Conservation (phyloP, 768 basidiomycete genomes). For the Pisolithus microcarpus region DNA sequence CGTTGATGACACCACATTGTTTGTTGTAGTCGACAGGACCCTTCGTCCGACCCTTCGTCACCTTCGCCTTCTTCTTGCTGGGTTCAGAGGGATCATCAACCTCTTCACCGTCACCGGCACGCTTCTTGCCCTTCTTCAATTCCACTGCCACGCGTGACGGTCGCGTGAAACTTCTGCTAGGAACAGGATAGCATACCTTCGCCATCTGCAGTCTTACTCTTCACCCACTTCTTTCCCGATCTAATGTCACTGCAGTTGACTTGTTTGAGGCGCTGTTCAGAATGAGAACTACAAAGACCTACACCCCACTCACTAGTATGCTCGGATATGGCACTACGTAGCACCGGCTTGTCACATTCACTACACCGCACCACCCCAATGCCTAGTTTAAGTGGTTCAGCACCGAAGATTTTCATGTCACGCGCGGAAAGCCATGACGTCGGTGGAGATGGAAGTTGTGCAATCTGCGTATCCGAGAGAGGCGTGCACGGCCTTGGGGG, state of each 20-base stretch:
- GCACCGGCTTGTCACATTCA: conserved; percentile 75
- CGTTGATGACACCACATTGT: conserved; percentile 96
- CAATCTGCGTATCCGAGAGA: conserved; percentile 29
- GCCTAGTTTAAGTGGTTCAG: conserved; percentile 65
- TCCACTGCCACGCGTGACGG: conserved; percentile 16
- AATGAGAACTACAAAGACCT: not conserved
- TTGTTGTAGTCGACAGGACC: conserved; percentile 87
- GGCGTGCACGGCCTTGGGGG: conserved; percentile 25
- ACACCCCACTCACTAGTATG: conserved; percentile 55
- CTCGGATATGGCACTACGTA: conserved; percentile 66
- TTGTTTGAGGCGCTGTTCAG: conserved; percentile 21
- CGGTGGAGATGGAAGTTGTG: conserved; percentile 60
- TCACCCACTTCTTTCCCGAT: conserved; percentile 45
- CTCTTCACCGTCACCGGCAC: conserved; percentile 69
- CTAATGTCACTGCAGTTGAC: conserved; percentile 59
- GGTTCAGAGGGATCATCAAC: conserved; percentile 57
- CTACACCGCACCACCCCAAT: conserved; percentile 63
- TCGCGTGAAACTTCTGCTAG: conserved; percentile 1
- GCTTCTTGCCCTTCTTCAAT: conserved; percentile 64
- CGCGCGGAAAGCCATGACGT: conserved; percentile 79
- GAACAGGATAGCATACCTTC: conserved; percentile 32
- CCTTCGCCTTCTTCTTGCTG: conserved; percentile 75
- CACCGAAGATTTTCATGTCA: conserved; percentile 86
- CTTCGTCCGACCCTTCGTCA: conserved; percentile 72
- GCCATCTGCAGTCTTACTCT: conserved; percentile 44